Evolutionary conservation across 768 basidiomycete genomes (phyloP), one percentile per base, ranked within the genome.

Genomic region (Tylopilus vinaceipallidus): DNA sequence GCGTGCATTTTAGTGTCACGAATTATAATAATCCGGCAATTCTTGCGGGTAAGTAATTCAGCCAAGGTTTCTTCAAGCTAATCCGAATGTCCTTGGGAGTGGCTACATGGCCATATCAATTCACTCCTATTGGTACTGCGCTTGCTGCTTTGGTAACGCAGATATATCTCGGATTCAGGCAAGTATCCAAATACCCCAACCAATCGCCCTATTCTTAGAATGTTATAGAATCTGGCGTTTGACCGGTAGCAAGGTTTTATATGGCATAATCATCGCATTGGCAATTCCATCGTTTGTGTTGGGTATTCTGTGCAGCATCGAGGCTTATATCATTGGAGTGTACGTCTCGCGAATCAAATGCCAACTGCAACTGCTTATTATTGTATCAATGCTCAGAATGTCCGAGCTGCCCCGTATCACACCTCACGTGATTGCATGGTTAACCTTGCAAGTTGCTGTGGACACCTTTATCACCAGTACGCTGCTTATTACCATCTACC

Each of bases 81-180:
- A 5, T 46, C 6, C 42, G 51, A 22, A 52, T 26, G 13, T 6
- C 29, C 5, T 3, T 54, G 43, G 4, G 55, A 77, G 75, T 59
- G 27, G 71, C 74, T 43, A 65, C 64, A 16, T 80, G 78, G 77
- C 74, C 73, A 5, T 76, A 78, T 39, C 73, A 75, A 1, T 77
- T 81, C 49, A 79, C 77, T 0, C 75, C 78, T 6, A 66, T 73
- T 20, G 76, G 74, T 8, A 78, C 75, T 7, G 67, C 76, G 0
- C 57, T 76, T 13, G 74, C 75, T 17, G 78, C 78, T 2, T 58
- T 79, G 24, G 64, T 78, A 14, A 77, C 79, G 1, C 79, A 81
- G 56, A 47, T 62, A 29, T 80, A 78, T 64, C 66, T 80, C 37
- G 71, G 68, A 1, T 69, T 75, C 57, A 73, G 78, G 77, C 73